These are phyloP conservation scores for Leucocoprinus sp. DNA, from an alignment of 768 basidiomycete genomes.

Conservation along the genomic window DNA sequence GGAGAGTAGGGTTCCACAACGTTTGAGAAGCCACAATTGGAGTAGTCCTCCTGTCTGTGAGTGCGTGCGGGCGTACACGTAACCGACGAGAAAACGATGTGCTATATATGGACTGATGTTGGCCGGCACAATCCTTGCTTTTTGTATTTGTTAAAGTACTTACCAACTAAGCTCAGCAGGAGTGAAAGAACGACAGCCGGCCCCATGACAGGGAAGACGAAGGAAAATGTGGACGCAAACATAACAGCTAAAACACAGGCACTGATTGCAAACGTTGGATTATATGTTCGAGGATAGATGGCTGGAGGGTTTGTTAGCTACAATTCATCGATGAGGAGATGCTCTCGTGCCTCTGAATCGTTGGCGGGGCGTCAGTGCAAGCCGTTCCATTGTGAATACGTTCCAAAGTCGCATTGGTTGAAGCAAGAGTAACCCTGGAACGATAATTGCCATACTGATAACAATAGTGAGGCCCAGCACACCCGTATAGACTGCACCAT, in stretches of 20 bases:
- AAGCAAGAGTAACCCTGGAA: constrained; percentile 65
- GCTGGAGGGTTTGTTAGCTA: constrained; percentile 28
- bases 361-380: constrained; percentile 68
- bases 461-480: constrained; percentile 49
- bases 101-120: constrained; percentile 31
- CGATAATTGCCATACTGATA: constrained; percentile 57
- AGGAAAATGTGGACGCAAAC: constrained; percentile 63
- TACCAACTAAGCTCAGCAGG: constrained; percentile 59
- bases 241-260: constrained; percentile 61
- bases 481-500: constrained; percentile 67
- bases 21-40: constrained; percentile 67
- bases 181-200: constrained; percentile 63
- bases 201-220: constrained; percentile 71
- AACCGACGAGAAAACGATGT: constrained; percentile 73
- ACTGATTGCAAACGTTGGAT: constrained; percentile 59
- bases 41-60: constrained; percentile 71
- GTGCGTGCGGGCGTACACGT: constrained; percentile 65
- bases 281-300: constrained; percentile 63
- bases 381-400: constrained; percentile 45
- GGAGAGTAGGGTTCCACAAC: constrained; percentile 61
- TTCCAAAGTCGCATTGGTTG: constrained; percentile 59
- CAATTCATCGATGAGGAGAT: neutral
- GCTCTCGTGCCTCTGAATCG: constrained; percentile 58
- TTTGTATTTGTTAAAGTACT: constrained; percentile 16
- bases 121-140: neutral